Base-by-base conservation (phyloP, 805 yeast species). In the Schizosaccharomyces osmophilus region DNA sequence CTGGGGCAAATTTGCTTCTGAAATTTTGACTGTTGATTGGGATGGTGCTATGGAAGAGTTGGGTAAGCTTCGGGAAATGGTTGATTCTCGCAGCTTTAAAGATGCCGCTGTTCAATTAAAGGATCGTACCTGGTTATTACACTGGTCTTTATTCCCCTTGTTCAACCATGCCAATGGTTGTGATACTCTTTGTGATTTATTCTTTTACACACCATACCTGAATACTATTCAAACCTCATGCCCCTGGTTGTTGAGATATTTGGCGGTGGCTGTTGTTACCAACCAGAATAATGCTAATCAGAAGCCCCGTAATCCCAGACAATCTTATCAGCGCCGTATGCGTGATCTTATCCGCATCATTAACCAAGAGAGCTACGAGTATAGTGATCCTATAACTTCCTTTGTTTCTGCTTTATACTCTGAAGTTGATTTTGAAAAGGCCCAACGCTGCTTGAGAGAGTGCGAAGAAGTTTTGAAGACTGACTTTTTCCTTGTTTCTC, bases 1-100 rank as follows among this genome's bases (percentile, higher is more conserved):
- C 3, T 82, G 87, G 85, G 86, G 86, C 65, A 78, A 77, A 69
- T 72, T 81, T n/a, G 83, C 85, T 1, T 74, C 79, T 36, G 83
- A 80, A 64, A 79, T 82, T 65, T 73, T 80, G 62, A 72, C 78
- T 42, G 69, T 76, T 62, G 76, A 79, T 63, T 79, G 81, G 79
- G 76, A 72, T 41, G 74, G 75, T 45, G 81, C 83, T 1, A 66
- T 76, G 59, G 78, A 77, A 64, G 84, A 81, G 69, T 71, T 82
- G 60, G 69, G 69, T 62, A 77, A 76, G 67, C 73, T 82, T 59
- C 76, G 83, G 66, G 85, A 81, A 64, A 73, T 78, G 60, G 75
- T 81, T 41, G 86, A 82, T 68, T 74, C 78, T 43, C 41, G 82
- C 70, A 73, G 79, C 11, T 72, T 75, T 65, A 73, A 77, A 19